Evolutionary conservation across 345 rosid genomes (phyloP), one percentile per base, ranked within the genome.

Genomic region (Balakata baccata): DNA sequence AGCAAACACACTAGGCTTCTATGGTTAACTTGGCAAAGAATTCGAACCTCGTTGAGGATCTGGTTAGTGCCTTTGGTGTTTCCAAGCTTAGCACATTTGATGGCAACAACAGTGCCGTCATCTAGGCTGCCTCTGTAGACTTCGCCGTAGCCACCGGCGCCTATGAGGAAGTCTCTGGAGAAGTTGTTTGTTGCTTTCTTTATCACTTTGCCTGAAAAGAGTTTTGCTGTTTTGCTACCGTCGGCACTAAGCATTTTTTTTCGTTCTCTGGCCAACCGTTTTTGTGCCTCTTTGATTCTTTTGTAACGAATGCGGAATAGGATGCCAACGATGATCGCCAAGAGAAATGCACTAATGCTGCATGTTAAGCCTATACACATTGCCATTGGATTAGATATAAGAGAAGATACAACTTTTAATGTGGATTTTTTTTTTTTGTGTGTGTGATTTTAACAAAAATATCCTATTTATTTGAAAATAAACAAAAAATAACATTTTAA

Each of bases 21-120:
- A 52, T 87, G 90, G 65, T 83, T 87, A 37, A 87, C 87, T 65
- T 87, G 88, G 76, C 87, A 85, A 23, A 85, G 78, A 65, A 87
- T 85, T 54, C 87, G 23, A 7, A 87, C 88, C 83, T 85, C 87
- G 11, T 85, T 87, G 49, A 85, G 81, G 20, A 87, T 79, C 68
- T 87, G 88, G 64, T 81, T 87, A 5, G 84, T 77, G 9, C 87
- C 83, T 22, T 85, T 87, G 49, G 83, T 43, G 77, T 77, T 85
- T 22, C 90, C 88, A 13, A 85, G 70, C 74, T 87, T 87, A 11
- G 88, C 88, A 66, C 88, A 78, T 54, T 87, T 87, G 78, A 87
- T 78, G 13, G 90, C 90, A 4, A 83, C 85, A 1, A 60, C 53
- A 23, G 84, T 80, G 49, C 87, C 87, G 51, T 87, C 90, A 6